phyloP scores from a whole-genome alignment of 768 basidiomycete species.

The Amanita muscaria region DNA sequence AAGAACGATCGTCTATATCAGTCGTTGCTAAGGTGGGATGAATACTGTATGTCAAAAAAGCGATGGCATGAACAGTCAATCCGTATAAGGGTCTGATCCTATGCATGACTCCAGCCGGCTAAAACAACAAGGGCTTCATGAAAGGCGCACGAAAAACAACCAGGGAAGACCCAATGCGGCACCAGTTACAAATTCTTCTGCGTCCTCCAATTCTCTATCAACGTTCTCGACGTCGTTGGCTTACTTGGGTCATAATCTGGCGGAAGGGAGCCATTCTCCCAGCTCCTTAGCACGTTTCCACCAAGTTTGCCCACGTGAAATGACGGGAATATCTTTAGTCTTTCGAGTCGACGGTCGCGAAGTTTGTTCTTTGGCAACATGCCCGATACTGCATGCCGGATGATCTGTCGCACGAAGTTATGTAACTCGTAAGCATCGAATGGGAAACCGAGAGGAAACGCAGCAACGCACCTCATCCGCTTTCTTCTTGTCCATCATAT shows the following conservation, averaged over 20 bases:
- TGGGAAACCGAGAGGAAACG: background rate
- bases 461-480: constrained; percentile 44
- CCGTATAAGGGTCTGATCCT: too few species aligned
- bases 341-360: constrained; percentile 77
- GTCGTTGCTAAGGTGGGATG: too few species aligned
- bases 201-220: constrained; percentile 20
- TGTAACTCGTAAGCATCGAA: constrained; percentile 50
- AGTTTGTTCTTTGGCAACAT: constrained; percentile 99
- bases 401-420: constrained; percentile 49
- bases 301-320: constrained; percentile 69
- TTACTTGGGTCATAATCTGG: constrained; percentile 34
- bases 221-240: constrained; percentile 29
- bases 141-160: too few species aligned
- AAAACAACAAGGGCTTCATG: too few species aligned
- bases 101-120: too few species aligned
- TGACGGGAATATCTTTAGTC: constrained; percentile 83
- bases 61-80: too few species aligned
- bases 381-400: constrained; percentile 90
- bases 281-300: constrained; percentile 70
- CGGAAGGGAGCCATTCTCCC: constrained; percentile 73
- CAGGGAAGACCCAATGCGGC: too few species aligned
- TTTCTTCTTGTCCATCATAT: constrained; percentile 76
- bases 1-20: too few species aligned
- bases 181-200: too few species aligned
- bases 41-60: too few species aligned